phyloP scores from a whole-genome alignment of 257 asterid genomes.

The Nyctanthes arbortristis region DNA sequence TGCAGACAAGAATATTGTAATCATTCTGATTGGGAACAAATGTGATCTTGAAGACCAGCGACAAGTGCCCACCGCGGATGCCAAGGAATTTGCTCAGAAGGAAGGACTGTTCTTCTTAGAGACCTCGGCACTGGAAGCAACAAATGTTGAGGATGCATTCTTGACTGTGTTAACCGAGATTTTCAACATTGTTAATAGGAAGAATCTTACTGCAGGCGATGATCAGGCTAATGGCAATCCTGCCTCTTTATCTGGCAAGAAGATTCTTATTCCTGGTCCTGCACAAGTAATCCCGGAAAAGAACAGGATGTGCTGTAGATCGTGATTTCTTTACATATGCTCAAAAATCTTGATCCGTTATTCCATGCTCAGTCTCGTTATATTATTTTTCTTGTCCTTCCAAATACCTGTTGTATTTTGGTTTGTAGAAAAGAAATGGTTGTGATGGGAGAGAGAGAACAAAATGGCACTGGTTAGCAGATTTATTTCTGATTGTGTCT shows the following conservation, averaged over 20 bases:
- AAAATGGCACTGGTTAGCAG: background rate
- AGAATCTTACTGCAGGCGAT: constrained; percentile 53
- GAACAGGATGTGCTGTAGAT: constrained; percentile 62
- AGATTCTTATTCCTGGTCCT: constrained; percentile 65
- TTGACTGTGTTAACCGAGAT: constrained; percentile 63
- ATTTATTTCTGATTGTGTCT: background rate
- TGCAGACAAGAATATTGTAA: constrained; percentile 72
- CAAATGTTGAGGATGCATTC: constrained; percentile 71
- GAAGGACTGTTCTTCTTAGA: constrained; percentile 76
- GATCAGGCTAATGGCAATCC: constrained; percentile 58
- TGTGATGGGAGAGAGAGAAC: background rate
- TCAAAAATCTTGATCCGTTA: background rate
- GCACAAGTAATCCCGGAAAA: constrained; percentile 69
- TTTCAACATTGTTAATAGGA: constrained; percentile 64
- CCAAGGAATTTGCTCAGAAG: constrained; percentile 69
- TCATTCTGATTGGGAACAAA: constrained; percentile 73
- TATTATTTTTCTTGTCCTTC: no score
- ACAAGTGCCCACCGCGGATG: constrained; percentile 71
- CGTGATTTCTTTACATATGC: constrained; percentile 23
- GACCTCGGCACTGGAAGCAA: constrained; percentile 71
- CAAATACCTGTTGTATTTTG: constrained; percentile 22
- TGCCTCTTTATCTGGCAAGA: constrained; percentile 59
- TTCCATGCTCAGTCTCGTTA: background rate
- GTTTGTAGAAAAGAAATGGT: constrained; percentile 19
- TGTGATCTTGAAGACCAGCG: constrained; percentile 70